Evolutionary conservation across 148 eudicot species (phyloP), one percentile per base, ranked within the genome.

Genomic region (Rheum nobile): DNA sequence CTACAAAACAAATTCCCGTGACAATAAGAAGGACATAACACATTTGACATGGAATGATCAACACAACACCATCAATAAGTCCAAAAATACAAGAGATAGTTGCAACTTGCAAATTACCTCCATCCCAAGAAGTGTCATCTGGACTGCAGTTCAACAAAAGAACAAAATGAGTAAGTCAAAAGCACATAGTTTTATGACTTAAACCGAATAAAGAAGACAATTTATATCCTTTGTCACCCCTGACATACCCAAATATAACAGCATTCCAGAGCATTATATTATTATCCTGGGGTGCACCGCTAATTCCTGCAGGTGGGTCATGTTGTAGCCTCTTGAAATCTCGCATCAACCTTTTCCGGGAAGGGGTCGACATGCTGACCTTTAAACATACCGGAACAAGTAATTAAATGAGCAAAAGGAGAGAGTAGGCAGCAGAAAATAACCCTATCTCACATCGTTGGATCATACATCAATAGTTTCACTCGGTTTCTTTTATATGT

Each of bases 231-330:
- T 13, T 1, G 38, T 57, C 46, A 74, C 9, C 16, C 44, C 37
- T 28, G 72, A 81, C 79, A 34, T 44, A 84, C 87, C 87, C 86
- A 52, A 84, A 84, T 61, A 84, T 81, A 8, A 84, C 86, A 68
- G 84, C 86, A 77, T 84, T 84, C 84, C 86, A 84, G 24, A 84
- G 75, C 86, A 81, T 81, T 72, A 84, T 84, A 77, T 84, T 84
- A 47, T 85, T 82, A 71, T 85, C 85, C 31, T 80, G 84, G 38
- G 88, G 88, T 0, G 88, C 88, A 13, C 85, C 87, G 35, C 87
- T 82, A 61, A 85, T 78, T 17, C 87, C 88, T 10, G 88, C 85
- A 17, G 85, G 88, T 28, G 88, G 88, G 73, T 85, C 88, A 50
- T 80, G 83, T 70, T 85, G 88, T 79, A 80, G 69, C 85, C 88